These are phyloP conservation scores for Eimeria zaria DNA, from an alignment of 169 alveolate genomes.

Conservation along the genomic window DNA sequence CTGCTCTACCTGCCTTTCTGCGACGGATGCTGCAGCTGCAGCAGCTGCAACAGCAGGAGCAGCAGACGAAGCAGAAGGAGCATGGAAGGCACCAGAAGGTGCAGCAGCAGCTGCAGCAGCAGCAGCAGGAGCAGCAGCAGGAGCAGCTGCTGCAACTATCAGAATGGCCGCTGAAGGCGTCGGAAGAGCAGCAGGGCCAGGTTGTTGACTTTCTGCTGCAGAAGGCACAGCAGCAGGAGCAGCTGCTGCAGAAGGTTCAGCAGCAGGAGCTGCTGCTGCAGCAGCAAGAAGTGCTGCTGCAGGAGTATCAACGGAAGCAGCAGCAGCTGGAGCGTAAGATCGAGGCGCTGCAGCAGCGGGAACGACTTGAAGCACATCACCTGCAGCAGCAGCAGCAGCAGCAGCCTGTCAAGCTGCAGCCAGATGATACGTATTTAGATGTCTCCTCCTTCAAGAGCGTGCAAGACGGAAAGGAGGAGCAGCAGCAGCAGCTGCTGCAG, in stretches of 20 bases:
- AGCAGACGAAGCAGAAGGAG: not conserved
- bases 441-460: not conserved
- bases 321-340: not conserved
- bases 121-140: constrained; percentile 3
- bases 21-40: constrained; percentile 16
- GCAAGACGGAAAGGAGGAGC: not conserved
- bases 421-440: not conserved
- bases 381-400: constrained; percentile 17
- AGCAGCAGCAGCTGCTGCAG: not conserved
- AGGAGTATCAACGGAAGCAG: constrained; percentile 16
- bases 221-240: constrained; percentile 53
- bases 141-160: not conserved
- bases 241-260: no score
- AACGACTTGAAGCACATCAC: constrained; percentile 49
- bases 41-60: constrained; percentile 33
- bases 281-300: not conserved
- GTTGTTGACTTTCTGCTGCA: not conserved
- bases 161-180: not conserved
- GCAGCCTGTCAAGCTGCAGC: not conserved
- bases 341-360: constrained; percentile 22
- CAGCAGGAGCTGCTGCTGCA: constrained; percentile 2
- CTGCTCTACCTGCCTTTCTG: constrained; percentile 7
- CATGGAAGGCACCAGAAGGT: not conserved
- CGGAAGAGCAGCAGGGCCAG: not conserved
- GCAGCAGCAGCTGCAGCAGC: constrained; percentile 38